Percentiles rank a stretch among this genome's conserved stretches.
Evolutionary conservation across 2,329 filamentous ascomycete species (phyloP).

Genomic region (Pyricularia pennisetigena): DNA sequence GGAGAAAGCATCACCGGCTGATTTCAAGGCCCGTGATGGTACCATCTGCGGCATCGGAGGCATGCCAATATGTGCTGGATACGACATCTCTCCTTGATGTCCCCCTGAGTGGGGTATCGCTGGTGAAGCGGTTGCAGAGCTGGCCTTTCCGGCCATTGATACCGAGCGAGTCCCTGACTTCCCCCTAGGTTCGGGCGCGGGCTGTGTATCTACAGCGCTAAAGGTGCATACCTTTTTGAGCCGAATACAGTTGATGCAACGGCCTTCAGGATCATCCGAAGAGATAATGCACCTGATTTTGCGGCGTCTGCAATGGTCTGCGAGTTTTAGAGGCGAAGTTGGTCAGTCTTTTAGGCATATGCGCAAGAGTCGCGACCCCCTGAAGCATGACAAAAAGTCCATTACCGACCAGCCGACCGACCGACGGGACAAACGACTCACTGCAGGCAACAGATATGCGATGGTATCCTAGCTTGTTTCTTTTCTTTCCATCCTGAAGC

Average conservation of each 20-base stretch:
- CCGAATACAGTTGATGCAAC: constrained; percentile 87
- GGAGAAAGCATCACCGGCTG: constrained; percentile 25
- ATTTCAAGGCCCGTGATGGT: constrained; percentile 28
- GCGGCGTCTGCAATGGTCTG: constrained; percentile 83
- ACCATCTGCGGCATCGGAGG: constrained; percentile 35
- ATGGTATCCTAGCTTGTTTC: constrained; percentile 94
- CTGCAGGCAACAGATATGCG: constrained; percentile 91
- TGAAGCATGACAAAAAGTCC: not conserved
- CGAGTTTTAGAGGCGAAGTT: constrained; percentile 7
- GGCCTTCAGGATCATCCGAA: constrained; percentile 59
- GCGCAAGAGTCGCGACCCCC: not conserved
- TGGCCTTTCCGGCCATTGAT: constrained; percentile 24
- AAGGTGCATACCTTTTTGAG: constrained; percentile 94
- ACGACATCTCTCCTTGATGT: constrained; percentile 27
- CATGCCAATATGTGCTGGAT: constrained; percentile 30
- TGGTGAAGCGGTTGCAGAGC: constrained; percentile 39
- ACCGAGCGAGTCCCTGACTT: constrained; percentile 29
- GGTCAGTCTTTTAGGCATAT: not conserved
- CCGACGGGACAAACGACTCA: constrained; percentile 40
- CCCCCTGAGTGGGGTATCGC: constrained; percentile 32
- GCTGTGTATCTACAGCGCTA: constrained; percentile 74
- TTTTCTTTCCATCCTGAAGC: constrained; percentile 41
- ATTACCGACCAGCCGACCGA: not conserved
- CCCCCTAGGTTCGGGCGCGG: constrained; percentile 31
- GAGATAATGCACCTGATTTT: constrained; percentile 88